These are phyloP conservation scores for Ocimum tenuiflorum DNA, from an alignment of 257 asterid genomes.

Conservation along the genomic window DNA sequence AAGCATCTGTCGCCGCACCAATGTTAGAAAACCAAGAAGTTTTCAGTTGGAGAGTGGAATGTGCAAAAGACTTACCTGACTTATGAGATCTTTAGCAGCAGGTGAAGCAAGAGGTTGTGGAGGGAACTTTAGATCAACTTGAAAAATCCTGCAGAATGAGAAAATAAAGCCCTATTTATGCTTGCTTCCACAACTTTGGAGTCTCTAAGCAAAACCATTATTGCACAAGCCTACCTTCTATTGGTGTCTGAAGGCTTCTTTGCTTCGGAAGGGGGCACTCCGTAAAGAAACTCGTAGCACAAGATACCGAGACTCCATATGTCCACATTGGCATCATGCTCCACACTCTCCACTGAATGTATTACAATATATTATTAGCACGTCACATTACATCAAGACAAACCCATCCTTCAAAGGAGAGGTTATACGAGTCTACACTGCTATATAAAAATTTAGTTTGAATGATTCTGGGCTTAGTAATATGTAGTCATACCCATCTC, in stretches of 20 bases:
- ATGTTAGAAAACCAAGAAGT: not conserved
- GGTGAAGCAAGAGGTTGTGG: slow-evolving; percentile 72
- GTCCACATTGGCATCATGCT: slow-evolving; percentile 91
- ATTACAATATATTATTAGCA: not conserved
- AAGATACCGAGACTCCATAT: slow-evolving; percentile 96
- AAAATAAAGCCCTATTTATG: not conserved
- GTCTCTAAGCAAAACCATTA: not conserved
- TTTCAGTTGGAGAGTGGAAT: not conserved
- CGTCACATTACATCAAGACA: no score
- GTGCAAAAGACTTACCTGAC: slow-evolving; percentile 42
- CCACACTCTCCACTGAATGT: slow-evolving; percentile 73
- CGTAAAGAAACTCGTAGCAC: slow-evolving; percentile 89
- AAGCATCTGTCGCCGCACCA: slow-evolving; percentile 55
- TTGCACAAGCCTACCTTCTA: slow-evolving; percentile 43
- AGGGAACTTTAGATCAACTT: slow-evolving; percentile 89
- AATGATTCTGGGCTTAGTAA: not conserved
- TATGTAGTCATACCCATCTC: slow-evolving; percentile 83
- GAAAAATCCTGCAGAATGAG: slow-evolving; percentile 56
- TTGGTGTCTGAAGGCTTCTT: slow-evolving; percentile 89
- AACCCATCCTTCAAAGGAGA: not conserved
- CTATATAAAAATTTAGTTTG: not conserved
- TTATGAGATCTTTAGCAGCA: slow-evolving; percentile 78
- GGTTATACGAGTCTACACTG: not conserved
- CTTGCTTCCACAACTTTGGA: not conserved
- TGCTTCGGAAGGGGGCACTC: slow-evolving; percentile 91